Conservation (phyloP, 2,329 filamentous ascomycete species). For the Pseudogymnoascus sp. region DNA sequence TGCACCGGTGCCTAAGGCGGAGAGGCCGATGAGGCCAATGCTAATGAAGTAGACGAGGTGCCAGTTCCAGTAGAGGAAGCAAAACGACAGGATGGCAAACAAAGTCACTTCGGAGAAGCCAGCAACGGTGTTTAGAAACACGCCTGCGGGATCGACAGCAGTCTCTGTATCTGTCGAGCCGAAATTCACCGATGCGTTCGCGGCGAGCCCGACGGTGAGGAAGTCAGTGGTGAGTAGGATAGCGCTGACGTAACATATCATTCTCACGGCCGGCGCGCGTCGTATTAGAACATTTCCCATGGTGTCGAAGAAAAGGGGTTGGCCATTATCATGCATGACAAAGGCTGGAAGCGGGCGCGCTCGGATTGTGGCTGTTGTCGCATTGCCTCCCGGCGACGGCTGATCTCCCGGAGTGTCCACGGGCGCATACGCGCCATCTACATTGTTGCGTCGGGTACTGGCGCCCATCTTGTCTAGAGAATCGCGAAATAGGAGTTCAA, state of each 20-base stretch:
- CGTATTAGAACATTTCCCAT: not conserved
- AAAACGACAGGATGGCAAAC: not conserved
- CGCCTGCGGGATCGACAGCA: not conserved
- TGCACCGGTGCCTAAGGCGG: not conserved
- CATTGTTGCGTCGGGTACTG: not conserved
- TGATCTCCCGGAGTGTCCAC: not conserved
- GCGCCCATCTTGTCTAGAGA: not conserved
- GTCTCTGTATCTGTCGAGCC: not conserved
- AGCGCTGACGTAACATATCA: slow-evolving; percentile 1
- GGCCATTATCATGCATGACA: not conserved
- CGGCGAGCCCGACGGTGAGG: not conserved
- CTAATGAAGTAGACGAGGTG: slow-evolving; percentile 1
- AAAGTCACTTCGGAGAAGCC: not conserved
- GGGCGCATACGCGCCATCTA: not conserved
- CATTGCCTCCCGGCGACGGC: not conserved
- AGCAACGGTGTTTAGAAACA: not conserved
- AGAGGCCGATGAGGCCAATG: not conserved
- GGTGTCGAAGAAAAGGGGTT: not conserved
- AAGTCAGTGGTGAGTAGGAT: slow-evolving; percentile 1
- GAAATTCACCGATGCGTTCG: not conserved
- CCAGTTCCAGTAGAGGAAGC: slow-evolving; percentile 2
- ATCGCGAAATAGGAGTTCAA: not conserved
- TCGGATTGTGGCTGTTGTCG: not conserved
- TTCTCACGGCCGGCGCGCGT: not conserved
- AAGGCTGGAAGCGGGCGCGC: not conserved